phyloP scores from a whole-genome alignment of 768 basidiomycete genomes.

The Russula dissimulans region DNA sequence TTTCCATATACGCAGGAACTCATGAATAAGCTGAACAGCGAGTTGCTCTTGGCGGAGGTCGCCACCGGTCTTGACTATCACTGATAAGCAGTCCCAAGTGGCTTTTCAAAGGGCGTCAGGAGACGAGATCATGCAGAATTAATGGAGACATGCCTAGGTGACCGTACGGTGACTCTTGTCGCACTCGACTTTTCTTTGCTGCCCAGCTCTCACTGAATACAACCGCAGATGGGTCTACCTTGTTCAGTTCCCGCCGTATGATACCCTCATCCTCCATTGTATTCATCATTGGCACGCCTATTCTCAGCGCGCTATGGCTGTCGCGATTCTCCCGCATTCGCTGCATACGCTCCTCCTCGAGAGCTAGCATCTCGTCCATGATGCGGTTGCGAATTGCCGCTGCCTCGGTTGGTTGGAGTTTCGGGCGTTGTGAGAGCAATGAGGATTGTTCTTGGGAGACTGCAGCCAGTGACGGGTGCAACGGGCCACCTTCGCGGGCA shows the following conservation, averaged over 20 bases:
- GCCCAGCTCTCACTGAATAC: constrained; percentile 95
- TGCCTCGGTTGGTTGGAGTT: constrained; percentile 74
- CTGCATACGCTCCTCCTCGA: constrained; percentile 95
- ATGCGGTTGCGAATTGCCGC: constrained; percentile 88
- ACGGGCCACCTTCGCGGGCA: constrained; percentile 17
- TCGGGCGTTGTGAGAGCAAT: constrained; percentile 41
- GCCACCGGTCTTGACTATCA: constrained; percentile 97
- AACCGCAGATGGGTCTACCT: constrained; percentile 90
- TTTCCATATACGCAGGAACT: constrained; percentile 90
- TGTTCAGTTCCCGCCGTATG: constrained; percentile 86
- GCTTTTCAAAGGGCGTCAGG: constrained; percentile 31
- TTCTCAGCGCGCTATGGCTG: constrained; percentile 56
- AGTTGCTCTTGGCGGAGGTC: constrained; percentile 96
- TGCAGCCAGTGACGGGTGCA: constrained; percentile 28
- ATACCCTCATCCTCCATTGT: constrained; percentile 79
- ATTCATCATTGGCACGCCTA: constrained; percentile 20
- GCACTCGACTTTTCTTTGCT: constrained; percentile 90
- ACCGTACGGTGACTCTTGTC: constrained; percentile 90
- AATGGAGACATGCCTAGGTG: constrained; percentile 58
- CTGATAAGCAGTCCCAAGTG: constrained; percentile 85
- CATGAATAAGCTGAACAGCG: constrained; percentile 88
- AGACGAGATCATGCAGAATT: neutral
- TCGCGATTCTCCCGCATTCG: constrained; percentile 72
- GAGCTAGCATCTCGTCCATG: constrained; percentile 95
- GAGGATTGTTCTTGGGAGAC: constrained; percentile 17